Evolutionary conservation across 495 filamentous ascomycete genomes (phyloP).

Genomic region (Antarctomyces pellizariae): DNA sequence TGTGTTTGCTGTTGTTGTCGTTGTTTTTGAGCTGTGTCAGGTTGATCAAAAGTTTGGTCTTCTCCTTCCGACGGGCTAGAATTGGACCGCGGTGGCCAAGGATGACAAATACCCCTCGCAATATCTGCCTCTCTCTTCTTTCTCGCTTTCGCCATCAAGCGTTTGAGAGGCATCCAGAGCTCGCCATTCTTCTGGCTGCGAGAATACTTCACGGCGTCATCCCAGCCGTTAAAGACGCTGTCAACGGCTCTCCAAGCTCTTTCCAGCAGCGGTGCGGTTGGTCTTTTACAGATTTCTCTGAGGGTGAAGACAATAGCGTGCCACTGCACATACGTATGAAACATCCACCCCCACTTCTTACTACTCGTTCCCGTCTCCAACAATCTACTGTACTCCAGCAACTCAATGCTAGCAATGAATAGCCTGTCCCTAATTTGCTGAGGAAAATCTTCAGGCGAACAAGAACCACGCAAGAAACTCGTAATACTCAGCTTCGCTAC

Average conservation of each 20-base stretch:
- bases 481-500: constrained; percentile 28
- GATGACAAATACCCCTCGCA: no score
- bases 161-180: constrained; percentile 52
- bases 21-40: no score
- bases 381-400: constrained; percentile 46
- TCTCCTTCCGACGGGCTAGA: constrained; percentile 14
- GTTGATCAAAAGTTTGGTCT: constrained; percentile 21
- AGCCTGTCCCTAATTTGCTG: constrained; percentile 43
- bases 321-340: constrained; percentile 62
- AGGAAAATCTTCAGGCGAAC: constrained; percentile 17
- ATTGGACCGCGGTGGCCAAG: no score
- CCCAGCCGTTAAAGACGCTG: constrained; percentile 29
- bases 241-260: constrained; percentile 63
- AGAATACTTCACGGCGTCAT: constrained; percentile 24
- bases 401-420: constrained; percentile 50
- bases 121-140: constrained; percentile 27
- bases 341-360: constrained; percentile 58
- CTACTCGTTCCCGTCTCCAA: constrained; percentile 35
- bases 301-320: constrained; percentile 57
- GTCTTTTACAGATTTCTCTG: constrained; percentile 53
- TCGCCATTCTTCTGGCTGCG: constrained; percentile 33
- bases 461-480: neutral
- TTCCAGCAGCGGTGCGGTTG: constrained; percentile 38
- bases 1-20: no score
- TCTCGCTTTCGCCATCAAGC: constrained; percentile 44